Percentiles rank a stretch among this genome's conserved stretches.
Evolutionary conservation across 164 flowering plant genomes (phyloP).

Genomic region (Echeveria elegans): DNA sequence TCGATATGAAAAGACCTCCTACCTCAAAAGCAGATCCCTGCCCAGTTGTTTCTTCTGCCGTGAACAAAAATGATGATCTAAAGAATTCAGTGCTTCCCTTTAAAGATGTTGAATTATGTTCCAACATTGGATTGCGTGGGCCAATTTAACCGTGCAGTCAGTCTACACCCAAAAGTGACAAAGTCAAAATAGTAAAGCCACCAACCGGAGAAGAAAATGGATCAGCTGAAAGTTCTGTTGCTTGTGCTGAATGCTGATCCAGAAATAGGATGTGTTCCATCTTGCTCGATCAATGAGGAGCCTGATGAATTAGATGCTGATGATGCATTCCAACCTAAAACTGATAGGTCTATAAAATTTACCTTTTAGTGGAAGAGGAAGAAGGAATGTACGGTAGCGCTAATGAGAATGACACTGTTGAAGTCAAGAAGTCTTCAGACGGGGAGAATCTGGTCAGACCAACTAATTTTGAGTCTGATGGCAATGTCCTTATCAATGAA

Average conservation of each 20-base stretch:
- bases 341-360: slow-evolving; percentile 48
- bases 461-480: neutral
- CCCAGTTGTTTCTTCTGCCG: slow-evolving; percentile 8
- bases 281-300: slow-evolving; percentile 18
- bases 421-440: neutral
- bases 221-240: slow-evolving; percentile 18
- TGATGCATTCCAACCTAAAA: slow-evolving; percentile 18
- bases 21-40: slow-evolving; percentile 14
- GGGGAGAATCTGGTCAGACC: neutral
- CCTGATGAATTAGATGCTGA: slow-evolving; percentile 11
- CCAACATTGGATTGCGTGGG: neutral
- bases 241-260: slow-evolving; percentile 19
- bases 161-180: neutral
- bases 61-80: slow-evolving; percentile 5
- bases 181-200: slow-evolving; percentile 10
- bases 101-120: slow-evolving; percentile 8
- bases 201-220: slow-evolving; percentile 24
- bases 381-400: slow-evolving; percentile 39
- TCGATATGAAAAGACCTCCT: too few species aligned
- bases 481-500: neutral
- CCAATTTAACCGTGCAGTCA: slow-evolving; percentile 7
- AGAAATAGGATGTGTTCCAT: slow-evolving; percentile 15
- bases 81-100: slow-evolving; percentile 9
- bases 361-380: slow-evolving; percentile 84
- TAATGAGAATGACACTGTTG: slow-evolving; percentile 27